These are phyloP conservation scores for Triticum turgidum DNA, from an alignment of 176 grass and related monocot species.

Conservation along the genomic window DNA sequence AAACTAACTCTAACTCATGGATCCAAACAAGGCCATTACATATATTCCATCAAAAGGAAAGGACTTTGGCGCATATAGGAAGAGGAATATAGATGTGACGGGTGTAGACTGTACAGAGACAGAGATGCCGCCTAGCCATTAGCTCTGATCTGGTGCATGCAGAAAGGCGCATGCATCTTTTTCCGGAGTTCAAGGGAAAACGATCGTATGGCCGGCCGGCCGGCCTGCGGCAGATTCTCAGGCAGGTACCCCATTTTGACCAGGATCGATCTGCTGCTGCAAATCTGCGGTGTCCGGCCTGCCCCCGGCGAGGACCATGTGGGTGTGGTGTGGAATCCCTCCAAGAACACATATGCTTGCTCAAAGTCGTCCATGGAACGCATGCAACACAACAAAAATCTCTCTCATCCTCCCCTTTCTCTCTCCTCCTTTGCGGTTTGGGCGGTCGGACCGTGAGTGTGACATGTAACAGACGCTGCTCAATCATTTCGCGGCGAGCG, in stretches of 20 bases:
- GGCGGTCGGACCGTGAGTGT: conserved; percentile 64
- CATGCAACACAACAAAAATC: conserved; percentile 31
- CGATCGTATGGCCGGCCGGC: conserved; percentile 18
- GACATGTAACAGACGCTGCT: conserved; percentile 82
- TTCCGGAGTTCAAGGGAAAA: background rate
- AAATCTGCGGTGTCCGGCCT: conserved; percentile 31
- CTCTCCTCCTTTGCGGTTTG: conserved; percentile 20
- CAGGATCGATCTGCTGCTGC: conserved; percentile 35
- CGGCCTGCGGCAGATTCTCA: conserved; percentile 36
- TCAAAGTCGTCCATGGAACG: conserved; percentile 24
- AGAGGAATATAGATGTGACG: background rate
- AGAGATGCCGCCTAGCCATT: conserved; percentile 5
- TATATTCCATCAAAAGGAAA: background rate
- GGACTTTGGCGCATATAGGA: background rate
- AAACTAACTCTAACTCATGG: too few relatives aligned
- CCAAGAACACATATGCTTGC: conserved; percentile 1
- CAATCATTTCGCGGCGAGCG: conserved; percentile 50
- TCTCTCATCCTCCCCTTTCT: background rate
- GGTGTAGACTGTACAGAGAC: background rate
- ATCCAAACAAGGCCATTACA: too few relatives aligned
- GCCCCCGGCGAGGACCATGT: conserved; percentile 23
- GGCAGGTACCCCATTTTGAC: conserved; percentile 41
- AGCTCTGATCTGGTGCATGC: conserved; percentile 27
- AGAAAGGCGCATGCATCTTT: conserved; percentile 50
- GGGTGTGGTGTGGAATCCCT: conserved; percentile 9